Conservation (phyloP, 805 yeast species). For the Candida michaelii region DNA sequence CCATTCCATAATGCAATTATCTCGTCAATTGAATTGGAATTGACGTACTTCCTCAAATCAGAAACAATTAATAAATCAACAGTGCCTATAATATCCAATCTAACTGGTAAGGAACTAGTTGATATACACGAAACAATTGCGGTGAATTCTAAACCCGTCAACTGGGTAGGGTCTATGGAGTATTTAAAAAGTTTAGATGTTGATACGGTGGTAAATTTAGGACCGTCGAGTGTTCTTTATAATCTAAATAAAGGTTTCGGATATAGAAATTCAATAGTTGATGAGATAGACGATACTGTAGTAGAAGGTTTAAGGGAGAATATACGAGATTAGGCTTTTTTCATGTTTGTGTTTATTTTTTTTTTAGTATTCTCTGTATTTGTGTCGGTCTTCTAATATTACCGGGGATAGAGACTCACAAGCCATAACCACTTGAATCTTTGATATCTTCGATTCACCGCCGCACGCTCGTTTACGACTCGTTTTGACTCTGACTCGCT, state of each 20-base stretch:
- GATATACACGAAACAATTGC: conserved; percentile 31
- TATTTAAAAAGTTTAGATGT: conserved; percentile 16
- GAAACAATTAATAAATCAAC: background rate
- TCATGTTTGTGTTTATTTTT: too few relatives aligned
- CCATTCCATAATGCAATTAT: conserved; percentile 52
- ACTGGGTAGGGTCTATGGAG: conserved; percentile 39
- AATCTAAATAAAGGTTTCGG: conserved; percentile 18
- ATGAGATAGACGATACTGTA: conserved; percentile 1
- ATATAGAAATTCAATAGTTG: conserved; percentile 4
- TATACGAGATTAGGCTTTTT: too few relatives aligned
- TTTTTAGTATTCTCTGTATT: too few relatives aligned
- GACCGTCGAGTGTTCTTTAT: conserved; percentile 40
- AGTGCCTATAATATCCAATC: conserved; percentile 39
- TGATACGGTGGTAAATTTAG: conserved; percentile 29
- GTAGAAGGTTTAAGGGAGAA: background rate
- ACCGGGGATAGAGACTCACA: too few relatives aligned
- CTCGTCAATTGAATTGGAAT: conserved; percentile 33
- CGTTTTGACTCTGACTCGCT: conserved; percentile 8
- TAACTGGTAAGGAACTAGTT: conserved; percentile 28
- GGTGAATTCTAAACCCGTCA: conserved; percentile 45
- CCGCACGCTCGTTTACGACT: conserved; percentile 8
- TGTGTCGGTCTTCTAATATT: too few relatives aligned
- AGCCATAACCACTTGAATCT: too few relatives aligned
- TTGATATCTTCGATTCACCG: background rate
- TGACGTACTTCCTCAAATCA: conserved; percentile 15